A percentile compares a stretch with the other conserved stretches of the same genome.
phyloP scores from a whole-genome alignment of 2,329 filamentous ascomycete species.

The Byssoonygena ceratinophila region DNA sequence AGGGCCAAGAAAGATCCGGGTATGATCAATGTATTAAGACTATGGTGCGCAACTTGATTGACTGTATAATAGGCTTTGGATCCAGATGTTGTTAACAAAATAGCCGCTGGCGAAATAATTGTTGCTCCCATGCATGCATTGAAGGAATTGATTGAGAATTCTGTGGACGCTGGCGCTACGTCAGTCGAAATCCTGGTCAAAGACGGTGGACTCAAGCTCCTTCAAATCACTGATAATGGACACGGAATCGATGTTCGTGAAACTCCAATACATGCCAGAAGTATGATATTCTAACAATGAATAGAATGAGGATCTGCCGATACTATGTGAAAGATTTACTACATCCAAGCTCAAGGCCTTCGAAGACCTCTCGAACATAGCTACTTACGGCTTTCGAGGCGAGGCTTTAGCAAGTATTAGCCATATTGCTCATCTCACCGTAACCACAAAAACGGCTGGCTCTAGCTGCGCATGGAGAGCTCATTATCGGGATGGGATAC shows the following conservation, averaged over 20 bases:
- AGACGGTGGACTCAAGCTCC: constrained; percentile 84
- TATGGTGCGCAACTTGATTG: background rate
- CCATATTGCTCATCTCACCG: constrained; percentile 89
- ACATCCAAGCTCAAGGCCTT: constrained; percentile 92
- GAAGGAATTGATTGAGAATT: constrained; percentile 94
- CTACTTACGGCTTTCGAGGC: constrained; percentile 94
- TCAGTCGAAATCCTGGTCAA: constrained; percentile 83
- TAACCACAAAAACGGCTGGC: constrained; percentile 85
- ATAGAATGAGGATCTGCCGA: constrained; percentile 82
- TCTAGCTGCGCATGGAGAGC: constrained; percentile 86
- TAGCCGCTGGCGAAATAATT: constrained; percentile 95
- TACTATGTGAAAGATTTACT: constrained; percentile 91
- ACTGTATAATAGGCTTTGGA: constrained; percentile 57
- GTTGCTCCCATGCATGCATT: constrained; percentile 91
- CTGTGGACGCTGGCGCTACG: constrained; percentile 93
- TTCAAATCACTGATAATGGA: constrained; percentile 96
- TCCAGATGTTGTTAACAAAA: constrained; percentile 93
- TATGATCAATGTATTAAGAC: constrained; percentile 27
- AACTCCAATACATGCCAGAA: too few species aligned
- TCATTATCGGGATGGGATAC: constrained; percentile 70
- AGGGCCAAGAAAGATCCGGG: constrained; percentile 43
- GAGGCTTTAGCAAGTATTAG: constrained; percentile 96
- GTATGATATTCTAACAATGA: too few species aligned
- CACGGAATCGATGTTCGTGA: constrained; percentile 75
- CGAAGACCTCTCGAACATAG: constrained; percentile 80